These are phyloP conservation scores for Neurospora pannonica DNA, from an alignment of 495 filamentous ascomycete genomes.

Conservation along the genomic window DNA sequence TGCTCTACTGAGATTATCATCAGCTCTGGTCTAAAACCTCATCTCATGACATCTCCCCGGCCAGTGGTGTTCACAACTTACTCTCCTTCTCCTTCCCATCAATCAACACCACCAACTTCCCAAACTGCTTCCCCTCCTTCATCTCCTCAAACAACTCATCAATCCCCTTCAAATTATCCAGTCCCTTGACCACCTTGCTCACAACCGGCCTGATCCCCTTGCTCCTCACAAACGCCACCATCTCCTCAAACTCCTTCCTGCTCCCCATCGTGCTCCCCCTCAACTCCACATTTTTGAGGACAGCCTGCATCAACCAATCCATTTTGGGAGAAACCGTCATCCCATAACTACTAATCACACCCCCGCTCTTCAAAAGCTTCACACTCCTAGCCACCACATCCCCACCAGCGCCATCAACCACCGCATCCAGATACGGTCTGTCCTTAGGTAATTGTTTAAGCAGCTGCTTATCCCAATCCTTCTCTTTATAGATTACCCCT, in stretches of 20 bases:
- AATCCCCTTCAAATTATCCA: constrained; percentile 56
- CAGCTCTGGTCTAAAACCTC: background rate
- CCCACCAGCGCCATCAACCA: constrained; percentile 72
- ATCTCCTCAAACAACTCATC: constrained; percentile 67
- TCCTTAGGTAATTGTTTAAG: constrained; percentile 44
- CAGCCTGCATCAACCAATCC: constrained; percentile 59
- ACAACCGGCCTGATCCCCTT: constrained; percentile 59
- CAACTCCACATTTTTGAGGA: constrained; percentile 69
- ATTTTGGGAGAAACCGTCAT: constrained; percentile 71
- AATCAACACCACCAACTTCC: constrained; percentile 58
- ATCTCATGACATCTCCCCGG: background rate
- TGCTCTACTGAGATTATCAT: background rate
- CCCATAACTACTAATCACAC: constrained; percentile 61
- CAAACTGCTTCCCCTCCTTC: constrained; percentile 66
- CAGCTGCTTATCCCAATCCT: constrained; percentile 62
- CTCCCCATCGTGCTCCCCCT: constrained; percentile 68
- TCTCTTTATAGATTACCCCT: constrained; percentile 58
- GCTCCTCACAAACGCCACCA: constrained; percentile 61
- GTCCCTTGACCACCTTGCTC: constrained; percentile 47
- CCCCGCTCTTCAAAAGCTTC: constrained; percentile 52
- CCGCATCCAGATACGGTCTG: constrained; percentile 53
- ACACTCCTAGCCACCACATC: constrained; percentile 52
- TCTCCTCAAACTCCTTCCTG: constrained; percentile 62
- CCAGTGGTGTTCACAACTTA: background rate
- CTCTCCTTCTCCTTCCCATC: constrained; percentile 8